Evolutionary conservation across 208 protist genomes (phyloP).

Genomic region (Wallacemonas collosoma): DNA sequence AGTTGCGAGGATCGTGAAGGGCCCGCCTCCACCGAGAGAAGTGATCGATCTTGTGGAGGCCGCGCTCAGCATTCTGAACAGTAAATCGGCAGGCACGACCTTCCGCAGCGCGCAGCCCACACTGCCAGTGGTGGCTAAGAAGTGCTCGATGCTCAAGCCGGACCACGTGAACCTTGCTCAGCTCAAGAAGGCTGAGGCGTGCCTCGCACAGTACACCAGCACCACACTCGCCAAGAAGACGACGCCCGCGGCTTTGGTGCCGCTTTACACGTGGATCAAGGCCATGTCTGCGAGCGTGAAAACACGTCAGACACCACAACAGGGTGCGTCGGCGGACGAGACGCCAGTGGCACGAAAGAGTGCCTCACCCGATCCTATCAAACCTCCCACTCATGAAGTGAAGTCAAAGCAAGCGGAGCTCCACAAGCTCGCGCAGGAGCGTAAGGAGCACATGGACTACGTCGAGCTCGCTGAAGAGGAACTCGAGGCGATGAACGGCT

Average conservation of each 20-base stretch:
- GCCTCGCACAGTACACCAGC: constrained; percentile 1
- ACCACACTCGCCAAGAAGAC: not conserved
- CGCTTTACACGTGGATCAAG: constrained; percentile 36
- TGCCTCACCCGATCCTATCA: constrained; percentile 1
- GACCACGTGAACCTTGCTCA: not conserved
- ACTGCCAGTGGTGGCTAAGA: not conserved
- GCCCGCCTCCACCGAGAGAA: not conserved
- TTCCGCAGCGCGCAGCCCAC: not conserved
- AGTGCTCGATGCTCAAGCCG: constrained; percentile 10
- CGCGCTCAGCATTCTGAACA: not conserved
- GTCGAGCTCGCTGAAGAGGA: constrained; percentile 42
- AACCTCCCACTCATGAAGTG: not conserved
- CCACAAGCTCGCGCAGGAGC: constrained; percentile 25
- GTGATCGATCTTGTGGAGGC: constrained; percentile 1
- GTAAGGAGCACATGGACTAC: constrained; percentile 39
- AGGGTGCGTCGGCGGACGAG: not conserved
- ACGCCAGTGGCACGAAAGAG: constrained; percentile 1
- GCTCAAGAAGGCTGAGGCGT: constrained; percentile 2
- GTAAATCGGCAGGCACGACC: constrained; percentile 1
- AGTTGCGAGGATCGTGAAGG: not conserved
- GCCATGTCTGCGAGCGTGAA: constrained; percentile 20
- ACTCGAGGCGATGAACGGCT: constrained; percentile 30
- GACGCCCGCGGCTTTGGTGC: not conserved
- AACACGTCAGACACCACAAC: constrained; percentile 15
- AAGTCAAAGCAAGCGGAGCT: not conserved